A percentile compares a stretch with the other conserved stretches of the same genome.
phyloP scores from a whole-genome alignment of 1,139 yeast genomes.

The Kluyveromyces sp. region DNA sequence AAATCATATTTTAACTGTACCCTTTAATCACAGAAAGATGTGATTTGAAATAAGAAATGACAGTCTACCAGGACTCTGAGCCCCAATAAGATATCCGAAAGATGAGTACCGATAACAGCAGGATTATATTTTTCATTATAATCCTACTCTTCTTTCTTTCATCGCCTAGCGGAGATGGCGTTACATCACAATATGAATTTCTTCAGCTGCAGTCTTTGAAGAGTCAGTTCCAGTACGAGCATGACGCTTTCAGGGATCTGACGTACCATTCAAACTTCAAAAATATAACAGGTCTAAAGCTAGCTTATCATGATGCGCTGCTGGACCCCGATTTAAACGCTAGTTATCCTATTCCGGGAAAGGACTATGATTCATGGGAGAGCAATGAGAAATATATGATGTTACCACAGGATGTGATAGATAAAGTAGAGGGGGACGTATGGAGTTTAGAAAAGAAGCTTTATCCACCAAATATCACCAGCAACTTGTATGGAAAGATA shows the following conservation, averaged over 20 bases:
- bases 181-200: constrained; percentile 30
- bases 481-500: constrained; percentile 24
- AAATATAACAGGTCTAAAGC: constrained; percentile 63
- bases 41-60: background rate
- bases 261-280: constrained; percentile 53
- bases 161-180: constrained; percentile 58
- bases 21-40: background rate
- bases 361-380: constrained; percentile 42
- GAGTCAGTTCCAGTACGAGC: constrained; percentile 21
- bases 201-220: constrained; percentile 25
- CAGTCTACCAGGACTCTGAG: background rate
- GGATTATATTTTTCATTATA: constrained; percentile 25
- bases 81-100: background rate
- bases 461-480: constrained; percentile 28
- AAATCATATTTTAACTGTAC: background rate
- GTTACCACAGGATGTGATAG: constrained; percentile 53
- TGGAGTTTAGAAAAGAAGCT: constrained; percentile 19
- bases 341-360: constrained; percentile 52
- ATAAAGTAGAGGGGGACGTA: constrained; percentile 21
- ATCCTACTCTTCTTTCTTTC: constrained; percentile 39
- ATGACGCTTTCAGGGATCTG: constrained; percentile 35
- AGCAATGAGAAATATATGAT: constrained; percentile 50
- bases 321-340: constrained; percentile 38
- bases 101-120: constrained; percentile 31
- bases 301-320: constrained; percentile 52